Evolutionary conservation across 2,329 filamentous ascomycete species (phyloP), one percentile per base, ranked within the genome.

Genomic region (Trichoderma semiorbis): DNA sequence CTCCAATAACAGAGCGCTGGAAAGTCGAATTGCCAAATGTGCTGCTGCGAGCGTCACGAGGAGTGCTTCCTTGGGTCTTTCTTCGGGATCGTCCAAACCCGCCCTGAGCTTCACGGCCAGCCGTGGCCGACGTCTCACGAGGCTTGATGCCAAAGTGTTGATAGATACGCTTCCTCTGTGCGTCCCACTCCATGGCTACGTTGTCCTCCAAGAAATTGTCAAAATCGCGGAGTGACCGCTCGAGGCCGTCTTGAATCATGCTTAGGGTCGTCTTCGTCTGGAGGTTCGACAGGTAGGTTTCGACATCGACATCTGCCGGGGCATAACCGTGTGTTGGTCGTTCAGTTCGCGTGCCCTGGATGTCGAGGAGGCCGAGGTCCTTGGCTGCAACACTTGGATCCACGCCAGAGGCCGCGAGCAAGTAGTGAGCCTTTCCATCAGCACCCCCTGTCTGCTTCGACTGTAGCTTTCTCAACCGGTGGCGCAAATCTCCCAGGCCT

Each of bases 151-250:
- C 96, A 80, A 99, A 98, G 81, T 99, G 96, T 78, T 97, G 91
- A 82, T 98, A 98, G 74, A 99, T 97, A 75, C 91, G 91, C 81
- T 93, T 93, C 74, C 95, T 91, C 83, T 98, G 95, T 18, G 92
- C 91, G 76, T 98, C 95, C 95, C 96, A 98, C 80, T 98, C 94
- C 85, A 97, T 91, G 34, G 94, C 93, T 64, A 98, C 91, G 78
- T 97, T 97, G 77, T 98, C 95, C 80, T 98, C 95, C 70, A 99
- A 86, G 80, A 97, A 98, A 73, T 89, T 88, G 80, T 99, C 95
- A 79, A 99, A 98, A 78, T 98, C 96, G 70, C 91, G 90, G 73
- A 95, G 91, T 5, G 95, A 96, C 78, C 95, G 90, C 78, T 95
- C 92, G 73, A 98, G 85, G n/a, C 94, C 93, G 79, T 98, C 94